Evolutionary conservation across 2,329 filamentous ascomycete species (phyloP).

Genomic region (Penicillium sp.): DNA sequence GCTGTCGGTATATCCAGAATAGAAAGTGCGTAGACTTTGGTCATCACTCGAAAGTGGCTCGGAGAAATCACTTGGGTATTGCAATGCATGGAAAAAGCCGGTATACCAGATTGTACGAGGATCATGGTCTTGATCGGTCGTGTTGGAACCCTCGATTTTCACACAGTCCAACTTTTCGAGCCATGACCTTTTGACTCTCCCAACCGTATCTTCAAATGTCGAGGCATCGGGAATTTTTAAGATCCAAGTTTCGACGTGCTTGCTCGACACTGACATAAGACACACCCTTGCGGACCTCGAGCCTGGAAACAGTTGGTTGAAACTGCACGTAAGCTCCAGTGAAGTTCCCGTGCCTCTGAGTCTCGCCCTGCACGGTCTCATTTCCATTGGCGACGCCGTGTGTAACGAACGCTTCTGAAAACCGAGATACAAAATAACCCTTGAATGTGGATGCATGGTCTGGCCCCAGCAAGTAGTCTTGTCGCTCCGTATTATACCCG

Average conservation of each 20-base stretch:
- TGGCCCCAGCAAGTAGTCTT: conserved; percentile 49
- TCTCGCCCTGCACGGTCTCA: conserved; percentile 21
- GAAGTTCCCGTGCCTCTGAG: conserved; percentile 34
- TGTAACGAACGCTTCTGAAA: conserved; percentile 43
- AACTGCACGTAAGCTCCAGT: conserved; percentile 47
- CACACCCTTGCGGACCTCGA: conserved; percentile 49
- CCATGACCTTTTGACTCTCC: conserved; percentile 45
- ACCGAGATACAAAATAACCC: conserved; percentile 50
- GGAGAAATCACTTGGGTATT: conserved; percentile 51
- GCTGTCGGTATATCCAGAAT: conserved; percentile 50
- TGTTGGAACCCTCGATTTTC: conserved; percentile 45
- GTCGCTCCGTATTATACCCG: conserved; percentile 47
- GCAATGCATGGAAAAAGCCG: conserved; percentile 47
- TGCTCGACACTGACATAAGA: conserved; percentile 51
- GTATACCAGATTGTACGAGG: conserved; percentile 50
- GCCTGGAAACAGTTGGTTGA: conserved; percentile 20
- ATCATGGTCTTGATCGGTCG: conserved; percentile 42
- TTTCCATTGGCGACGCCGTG: conserved; percentile 38
- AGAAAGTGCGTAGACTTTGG: conserved; percentile 33
- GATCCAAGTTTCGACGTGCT: conserved; percentile 46
- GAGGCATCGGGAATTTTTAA: conserved; percentile 41
- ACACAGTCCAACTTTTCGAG: conserved; percentile 47
- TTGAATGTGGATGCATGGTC: conserved; percentile 43
- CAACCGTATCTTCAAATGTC: conserved; percentile 42
- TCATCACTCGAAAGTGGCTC: conserved; percentile 37